Base-by-base conservation (phyloP, 306 rosid species). In the Vicia sativa region DNA sequence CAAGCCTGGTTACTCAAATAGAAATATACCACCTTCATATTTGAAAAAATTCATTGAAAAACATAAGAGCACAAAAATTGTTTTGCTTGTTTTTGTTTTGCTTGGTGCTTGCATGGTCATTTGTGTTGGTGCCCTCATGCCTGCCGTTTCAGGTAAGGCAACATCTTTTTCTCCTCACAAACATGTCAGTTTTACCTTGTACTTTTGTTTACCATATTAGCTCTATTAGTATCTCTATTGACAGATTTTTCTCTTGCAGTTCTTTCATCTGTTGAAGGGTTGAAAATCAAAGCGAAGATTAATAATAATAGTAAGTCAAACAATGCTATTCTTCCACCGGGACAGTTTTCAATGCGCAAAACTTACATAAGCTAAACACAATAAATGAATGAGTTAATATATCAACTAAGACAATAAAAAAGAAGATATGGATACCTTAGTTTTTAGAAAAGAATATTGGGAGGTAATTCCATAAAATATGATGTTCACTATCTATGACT, bases 81-180 rank as follows among this genome's bases (percentile, higher is more conserved):
- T 55, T 68, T 77, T 91, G 71, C 93, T 91, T 78, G 57, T 85
- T 71, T 70, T 86, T 5, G 89, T 87, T 76, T 82, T 91, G 71
- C 82, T 88, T 69, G 92, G 91, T 64, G 93, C 89, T 74, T 88
- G 89, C 79, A 91, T 91, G 97, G 81, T 78, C 62, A 80, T 91
- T 58, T 81, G 91, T 63, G 70, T 78, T 42, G 92, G 96, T 64
- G 82, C 86, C 5, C 84, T 91, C 62, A 73, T 89, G 44, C 97
- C 97, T 78, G 87, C 91, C 43, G 75, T 91, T 73, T 88, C 96
- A 14, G 89, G 96, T 86, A 70, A 74, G 67, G 38, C 31, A 14
- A 34, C 68, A 41, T 77, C 18, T 74, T 71, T 72, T 65, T 68
- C 59, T 35, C 63, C 15, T 48, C 16, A 4, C 44, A 66, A 21